Evolutionary conservation across 495 filamentous ascomycete genomes (phyloP).

Genomic region (Oidiodendron maius): DNA sequence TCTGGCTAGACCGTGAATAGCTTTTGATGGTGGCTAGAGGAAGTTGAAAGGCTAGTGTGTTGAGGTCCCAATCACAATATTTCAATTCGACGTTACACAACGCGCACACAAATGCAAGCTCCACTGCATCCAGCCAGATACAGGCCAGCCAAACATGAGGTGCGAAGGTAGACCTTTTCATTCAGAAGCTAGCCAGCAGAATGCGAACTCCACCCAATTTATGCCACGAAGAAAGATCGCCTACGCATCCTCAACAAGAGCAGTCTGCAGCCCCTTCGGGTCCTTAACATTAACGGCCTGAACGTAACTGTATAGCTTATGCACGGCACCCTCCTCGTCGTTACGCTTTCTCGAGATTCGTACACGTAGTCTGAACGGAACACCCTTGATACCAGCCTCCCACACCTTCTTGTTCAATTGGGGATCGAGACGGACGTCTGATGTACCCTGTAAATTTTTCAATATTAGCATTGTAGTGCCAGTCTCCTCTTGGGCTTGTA

Average conservation of each 20-base stretch:
- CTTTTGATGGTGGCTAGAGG: background rate
- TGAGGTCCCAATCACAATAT: background rate
- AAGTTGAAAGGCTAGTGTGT: background rate
- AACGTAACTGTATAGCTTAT: slow-evolving; percentile 98
- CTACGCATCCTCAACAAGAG: slow-evolving; percentile 54
- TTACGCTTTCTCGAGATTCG: slow-evolving; percentile 99
- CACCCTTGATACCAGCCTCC: slow-evolving; percentile 98
- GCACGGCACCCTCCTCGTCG: slow-evolving; percentile 97
- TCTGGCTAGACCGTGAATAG: background rate
- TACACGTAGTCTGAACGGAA: slow-evolving; percentile 91
- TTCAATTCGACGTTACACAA: too few relatives aligned
- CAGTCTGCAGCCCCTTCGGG: slow-evolving; percentile 90
- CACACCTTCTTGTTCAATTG: slow-evolving; percentile 99
- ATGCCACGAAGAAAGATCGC: slow-evolving; percentile 14
- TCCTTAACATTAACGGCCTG: slow-evolving; percentile 99
- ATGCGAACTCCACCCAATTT: slow-evolving; percentile 21
- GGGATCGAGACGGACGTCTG: slow-evolving; percentile 95
- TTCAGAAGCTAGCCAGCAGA: slow-evolving; percentile 25
- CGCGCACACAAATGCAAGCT: too few relatives aligned
- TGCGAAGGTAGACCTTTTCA: slow-evolving; percentile 17
- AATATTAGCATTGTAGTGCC: slow-evolving; percentile 2
- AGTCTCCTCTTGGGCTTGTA: background rate
- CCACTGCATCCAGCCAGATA: background rate
- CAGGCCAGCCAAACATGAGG: too few relatives aligned
- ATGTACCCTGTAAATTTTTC: slow-evolving; percentile 64